Conservation (phyloP, 352 stramenopile genomes). For the Globisporangium parvum region DNA sequence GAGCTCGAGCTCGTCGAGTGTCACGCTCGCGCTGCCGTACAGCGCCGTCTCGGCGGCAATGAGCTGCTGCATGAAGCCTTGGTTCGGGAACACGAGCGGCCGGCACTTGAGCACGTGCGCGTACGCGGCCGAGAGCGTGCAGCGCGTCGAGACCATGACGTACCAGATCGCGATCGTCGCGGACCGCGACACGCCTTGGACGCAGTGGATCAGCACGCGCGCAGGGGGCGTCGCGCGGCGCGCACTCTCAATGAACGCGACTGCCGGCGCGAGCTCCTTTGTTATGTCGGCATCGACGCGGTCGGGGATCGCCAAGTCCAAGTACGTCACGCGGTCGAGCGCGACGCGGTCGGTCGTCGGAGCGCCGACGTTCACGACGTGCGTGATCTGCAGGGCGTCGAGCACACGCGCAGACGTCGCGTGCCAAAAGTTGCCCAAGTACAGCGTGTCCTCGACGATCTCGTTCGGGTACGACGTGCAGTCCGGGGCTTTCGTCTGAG, state of each 20-base stretch:
- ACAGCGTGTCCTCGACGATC: constrained; percentile 68
- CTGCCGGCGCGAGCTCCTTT: constrained; percentile 36
- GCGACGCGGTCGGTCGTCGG: constrained; percentile 51
- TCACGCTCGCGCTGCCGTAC: constrained; percentile 65
- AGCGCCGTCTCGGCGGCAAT: constrained; percentile 58
- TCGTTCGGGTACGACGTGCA: constrained; percentile 64
- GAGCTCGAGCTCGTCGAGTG: constrained; percentile 54
- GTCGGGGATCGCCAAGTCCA: constrained; percentile 62
- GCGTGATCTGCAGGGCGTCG: constrained; percentile 52
- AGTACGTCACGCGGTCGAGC: constrained; percentile 48
- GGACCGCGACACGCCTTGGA: constrained; percentile 76
- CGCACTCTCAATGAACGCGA: constrained; percentile 52
- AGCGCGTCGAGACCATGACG: constrained; percentile 67
- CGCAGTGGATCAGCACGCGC: constrained; percentile 76
- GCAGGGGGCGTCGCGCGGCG: constrained; percentile 8
- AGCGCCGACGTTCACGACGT: constrained; percentile 70
- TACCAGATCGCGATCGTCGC: constrained; percentile 78
- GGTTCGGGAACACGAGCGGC: constrained; percentile 74
- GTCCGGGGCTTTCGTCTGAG: background rate
- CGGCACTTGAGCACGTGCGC: constrained; percentile 73
- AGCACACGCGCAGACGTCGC: constrained; percentile 54
- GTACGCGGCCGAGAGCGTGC: constrained; percentile 70
- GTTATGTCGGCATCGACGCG: constrained; percentile 52
- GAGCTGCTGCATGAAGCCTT: constrained; percentile 73
- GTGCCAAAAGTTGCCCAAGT: constrained; percentile 78